Evolutionary conservation across 176 grass and related monocot genomes (phyloP).

Genomic region (Pharus latifolius): DNA sequence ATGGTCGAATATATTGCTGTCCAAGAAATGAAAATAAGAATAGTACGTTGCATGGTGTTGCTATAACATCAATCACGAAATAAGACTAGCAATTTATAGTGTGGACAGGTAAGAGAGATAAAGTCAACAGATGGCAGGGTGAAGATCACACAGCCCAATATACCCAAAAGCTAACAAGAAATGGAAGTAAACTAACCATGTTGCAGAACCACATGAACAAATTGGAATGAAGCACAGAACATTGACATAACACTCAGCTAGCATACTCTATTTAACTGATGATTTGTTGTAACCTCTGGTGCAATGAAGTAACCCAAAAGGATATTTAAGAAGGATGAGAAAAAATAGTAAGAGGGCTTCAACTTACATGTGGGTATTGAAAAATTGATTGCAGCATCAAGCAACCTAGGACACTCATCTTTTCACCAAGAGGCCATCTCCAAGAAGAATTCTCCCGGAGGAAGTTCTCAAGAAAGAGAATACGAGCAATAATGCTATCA

Average conservation of each 20-base stretch:
- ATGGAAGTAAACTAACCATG: neutral
- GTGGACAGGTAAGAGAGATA: slow-evolving; percentile 1
- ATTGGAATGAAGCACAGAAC: neutral
- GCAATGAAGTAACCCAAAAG: neutral
- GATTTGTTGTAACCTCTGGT: neutral
- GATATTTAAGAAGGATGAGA: neutral
- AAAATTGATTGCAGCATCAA: slow-evolving; percentile 89
- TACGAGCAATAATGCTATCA: slow-evolving; percentile 48
- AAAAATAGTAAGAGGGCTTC: neutral
- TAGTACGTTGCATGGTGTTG: neutral
- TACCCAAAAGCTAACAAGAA: neutral
- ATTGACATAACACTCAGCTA: neutral
- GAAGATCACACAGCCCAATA: neutral
- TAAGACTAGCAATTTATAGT: neutral
- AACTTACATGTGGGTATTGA: slow-evolving; percentile 64
- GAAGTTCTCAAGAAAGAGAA: slow-evolving; percentile 74
- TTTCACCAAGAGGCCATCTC: slow-evolving; percentile 56
- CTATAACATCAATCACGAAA: neutral
- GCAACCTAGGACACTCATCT: slow-evolving; percentile 84
- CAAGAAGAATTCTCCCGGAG: slow-evolving; percentile 49
- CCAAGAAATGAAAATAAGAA: slow-evolving; percentile 7
- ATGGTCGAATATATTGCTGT: slow-evolving; percentile 79
- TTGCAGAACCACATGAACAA: neutral
- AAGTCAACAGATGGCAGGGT: neutral
- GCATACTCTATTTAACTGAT: neutral